phyloP scores from a whole-genome alignment of 805 yeast species.

The Pichia cabralensis region DNA sequence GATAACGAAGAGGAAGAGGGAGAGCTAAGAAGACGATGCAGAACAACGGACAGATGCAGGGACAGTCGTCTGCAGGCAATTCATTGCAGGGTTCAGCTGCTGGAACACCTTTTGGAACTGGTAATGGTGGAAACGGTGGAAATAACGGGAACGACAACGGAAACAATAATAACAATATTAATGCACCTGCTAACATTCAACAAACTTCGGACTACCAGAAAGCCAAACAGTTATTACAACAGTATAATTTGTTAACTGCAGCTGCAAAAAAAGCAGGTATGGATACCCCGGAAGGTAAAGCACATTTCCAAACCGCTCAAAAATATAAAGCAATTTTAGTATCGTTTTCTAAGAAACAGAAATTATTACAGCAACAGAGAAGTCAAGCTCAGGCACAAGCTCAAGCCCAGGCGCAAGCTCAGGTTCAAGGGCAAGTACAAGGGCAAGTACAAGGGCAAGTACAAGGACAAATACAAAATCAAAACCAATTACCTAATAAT shows the following conservation, averaged over 20 bases:
- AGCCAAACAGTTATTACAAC: conserved; percentile 50
- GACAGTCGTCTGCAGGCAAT: too few species aligned
- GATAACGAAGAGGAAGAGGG: too few species aligned
- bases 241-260: conserved; percentile 47
- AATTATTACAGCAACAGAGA: conserved; percentile 21
- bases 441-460: conserved; percentile 11
- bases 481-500: conserved; percentile 2
- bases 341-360: conserved; percentile 27
- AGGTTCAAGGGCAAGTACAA: conserved; percentile 7
- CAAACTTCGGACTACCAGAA: too few species aligned
- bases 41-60: too few species aligned
- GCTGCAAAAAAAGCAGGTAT: conserved; percentile 55
- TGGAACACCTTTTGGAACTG: too few species aligned
- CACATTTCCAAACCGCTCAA: conserved; percentile 53
- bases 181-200: too few species aligned
- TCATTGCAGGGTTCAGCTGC: too few species aligned
- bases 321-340: conserved; percentile 51
- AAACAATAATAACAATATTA: too few species aligned
- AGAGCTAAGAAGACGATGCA: too few species aligned
- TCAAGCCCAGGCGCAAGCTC: conserved; percentile 9
- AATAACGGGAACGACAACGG: too few species aligned
- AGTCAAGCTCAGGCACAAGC: conserved; percentile 19
- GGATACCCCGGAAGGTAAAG: conserved; percentile 51
- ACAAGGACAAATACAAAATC: conserved; percentile 7
- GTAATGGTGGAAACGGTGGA: too few species aligned